Conservation (phyloP, 257 asterid genomes). For the Solanum sitiens region DNA sequence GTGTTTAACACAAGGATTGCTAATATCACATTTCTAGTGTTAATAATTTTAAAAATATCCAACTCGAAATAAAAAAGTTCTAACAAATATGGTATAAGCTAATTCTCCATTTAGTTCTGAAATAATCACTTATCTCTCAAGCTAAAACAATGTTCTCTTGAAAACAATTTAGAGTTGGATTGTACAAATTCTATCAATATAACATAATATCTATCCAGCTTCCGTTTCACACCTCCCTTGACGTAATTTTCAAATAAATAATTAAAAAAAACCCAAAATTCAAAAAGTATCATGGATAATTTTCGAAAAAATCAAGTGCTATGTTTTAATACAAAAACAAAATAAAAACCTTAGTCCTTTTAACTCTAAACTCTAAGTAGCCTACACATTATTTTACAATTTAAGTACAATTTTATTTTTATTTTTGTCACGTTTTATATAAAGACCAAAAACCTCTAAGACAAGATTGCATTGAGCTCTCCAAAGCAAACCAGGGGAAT, state of each 20-base stretch:
- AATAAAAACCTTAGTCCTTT: neutral
- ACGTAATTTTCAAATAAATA: neutral
- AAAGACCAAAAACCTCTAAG: neutral
- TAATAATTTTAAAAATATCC: neutral
- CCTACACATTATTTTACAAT: neutral
- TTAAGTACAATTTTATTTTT: neutral
- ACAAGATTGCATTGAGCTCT: neutral
- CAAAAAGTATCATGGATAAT: neutral
- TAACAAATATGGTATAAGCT: neutral
- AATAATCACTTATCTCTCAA: neutral
- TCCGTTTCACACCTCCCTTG: neutral
- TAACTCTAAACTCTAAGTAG: neutral
- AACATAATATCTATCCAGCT: neutral
- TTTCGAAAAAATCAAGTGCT: neutral
- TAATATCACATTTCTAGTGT: too few species aligned
- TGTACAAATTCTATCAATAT: neutral
- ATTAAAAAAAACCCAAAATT: neutral
- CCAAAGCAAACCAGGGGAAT: neutral
- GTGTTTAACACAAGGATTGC: neutral
- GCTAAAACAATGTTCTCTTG: neutral
- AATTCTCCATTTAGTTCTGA: neutral
- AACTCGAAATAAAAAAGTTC: neutral
- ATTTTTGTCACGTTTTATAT: neutral
- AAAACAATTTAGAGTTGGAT: neutral
- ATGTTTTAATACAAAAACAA: neutral